Evolutionary conservation across 1,139 yeast genomes (phyloP), one percentile per base, ranked within the genome.

Genomic region (Geotrichum europaeum): DNA sequence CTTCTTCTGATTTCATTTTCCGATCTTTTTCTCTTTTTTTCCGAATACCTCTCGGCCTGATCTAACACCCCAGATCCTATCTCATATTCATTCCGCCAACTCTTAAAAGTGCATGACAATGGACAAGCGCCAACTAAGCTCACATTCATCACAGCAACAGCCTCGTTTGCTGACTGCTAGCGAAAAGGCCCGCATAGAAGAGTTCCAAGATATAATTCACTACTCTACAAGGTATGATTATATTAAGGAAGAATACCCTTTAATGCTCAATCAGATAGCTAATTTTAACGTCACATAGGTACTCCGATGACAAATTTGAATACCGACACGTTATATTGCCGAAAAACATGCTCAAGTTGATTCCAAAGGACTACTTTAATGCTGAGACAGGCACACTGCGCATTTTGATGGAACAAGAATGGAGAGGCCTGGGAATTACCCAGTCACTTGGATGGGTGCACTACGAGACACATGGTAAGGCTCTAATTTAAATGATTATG

Each of bases 361-460:
- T 95, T 63, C 99, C 99, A n/a, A 85, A 87, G 61, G 99, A 95
- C 73, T 95, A 91, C 72, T 95, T 95, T 78, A 89, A 92, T 72
- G 89, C 94, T 13, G 97, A 92, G 64, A 89, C 96, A 3, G 98
- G 98, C 6, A 94, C 99, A 0, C 80, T 95, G 67, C 85, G 97
- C 67, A 89, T 95, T 60, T 78, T 95, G 59, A 76, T 87, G 62
- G 99, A 95, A 74, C 98, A 94, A 67, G 99, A 95, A 75, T 95
- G 99, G 99, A 82, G 99, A 74, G 98, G 98, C 1, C 79, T 95
- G 61, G 99, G 99, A 3, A 91, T 95, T 69, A 95, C 99, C 12
- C 99, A 94, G 74, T 89, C 96, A 55, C 79, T 95, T 64, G 99
- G 99, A 1, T 95, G 99, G 99, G 95, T 83, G 58, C 99, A 95